These are phyloP conservation scores for Luffa aegyptiaca DNA, from an alignment of 306 rosid species.

Conservation along the genomic window DNA sequence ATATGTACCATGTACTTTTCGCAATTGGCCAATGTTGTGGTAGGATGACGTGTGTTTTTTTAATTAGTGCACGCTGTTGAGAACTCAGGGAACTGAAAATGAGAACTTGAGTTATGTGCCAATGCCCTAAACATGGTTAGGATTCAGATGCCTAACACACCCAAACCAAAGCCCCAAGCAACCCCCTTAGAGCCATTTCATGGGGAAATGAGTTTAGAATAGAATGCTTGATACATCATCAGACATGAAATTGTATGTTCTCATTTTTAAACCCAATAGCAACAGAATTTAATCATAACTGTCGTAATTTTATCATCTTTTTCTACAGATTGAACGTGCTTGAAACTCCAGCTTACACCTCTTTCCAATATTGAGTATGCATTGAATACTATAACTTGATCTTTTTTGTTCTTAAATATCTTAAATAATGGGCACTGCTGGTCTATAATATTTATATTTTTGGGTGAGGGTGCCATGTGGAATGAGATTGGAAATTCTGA, in stretches of 20 bases:
- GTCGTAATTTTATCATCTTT: not conserved
- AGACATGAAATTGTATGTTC: not conserved
- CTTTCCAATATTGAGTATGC: not conserved
- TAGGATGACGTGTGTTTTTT: not conserved
- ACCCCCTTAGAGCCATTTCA: not conserved
- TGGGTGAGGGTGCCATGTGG: not conserved
- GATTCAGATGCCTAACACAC: not conserved
- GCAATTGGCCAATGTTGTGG: not conserved
- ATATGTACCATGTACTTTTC: not conserved
- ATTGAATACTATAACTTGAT: not conserved
- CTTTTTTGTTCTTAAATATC: not conserved
- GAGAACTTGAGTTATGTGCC: not conserved
- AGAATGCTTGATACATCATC: not conserved
- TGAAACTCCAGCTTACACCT: not conserved
- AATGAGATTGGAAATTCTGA: not conserved
- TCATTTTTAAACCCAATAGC: not conserved
- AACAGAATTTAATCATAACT: not conserved
- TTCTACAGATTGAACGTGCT: not conserved
- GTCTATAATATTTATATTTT: not conserved
- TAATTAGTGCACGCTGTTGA: not conserved
- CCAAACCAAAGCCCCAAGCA: not conserved
- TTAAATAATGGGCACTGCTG: not conserved
- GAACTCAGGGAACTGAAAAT: not conserved
- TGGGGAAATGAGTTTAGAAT: not conserved
- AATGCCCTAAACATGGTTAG: not conserved